phyloP scores from a whole-genome alignment of 768 basidiomycete species.

The Suillus plorans region DNA sequence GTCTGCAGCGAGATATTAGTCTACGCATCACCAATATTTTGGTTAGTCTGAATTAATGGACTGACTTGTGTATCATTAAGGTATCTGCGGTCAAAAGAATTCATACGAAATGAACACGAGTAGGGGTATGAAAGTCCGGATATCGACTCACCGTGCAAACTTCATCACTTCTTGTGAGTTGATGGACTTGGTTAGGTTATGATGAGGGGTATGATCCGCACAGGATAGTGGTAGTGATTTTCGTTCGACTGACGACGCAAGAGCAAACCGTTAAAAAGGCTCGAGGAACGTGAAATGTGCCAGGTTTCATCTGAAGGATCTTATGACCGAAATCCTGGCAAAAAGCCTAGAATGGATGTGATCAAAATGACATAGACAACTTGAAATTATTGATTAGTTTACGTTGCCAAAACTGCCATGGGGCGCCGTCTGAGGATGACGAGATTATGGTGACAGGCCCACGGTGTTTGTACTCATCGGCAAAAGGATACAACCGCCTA shows the following conservation, averaged over 20 bases:
- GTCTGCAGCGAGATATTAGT: conserved; percentile 39
- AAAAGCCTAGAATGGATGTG: neutral
- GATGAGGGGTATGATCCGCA: neutral
- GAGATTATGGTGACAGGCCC: neutral
- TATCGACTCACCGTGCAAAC: conserved; percentile 50
- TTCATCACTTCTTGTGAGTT: conserved; percentile 41
- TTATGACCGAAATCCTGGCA: conserved; percentile 3
- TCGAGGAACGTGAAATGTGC: neutral
- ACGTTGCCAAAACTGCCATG: neutral
- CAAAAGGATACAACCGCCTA: neutral
- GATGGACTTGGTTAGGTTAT: neutral
- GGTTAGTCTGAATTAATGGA: neutral
- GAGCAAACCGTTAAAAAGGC: neutral
- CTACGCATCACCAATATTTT: neutral
- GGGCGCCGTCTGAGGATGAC: neutral
- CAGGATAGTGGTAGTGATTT: neutral
- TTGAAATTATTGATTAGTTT: neutral
- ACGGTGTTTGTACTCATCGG: neutral
- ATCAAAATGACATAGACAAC: neutral
- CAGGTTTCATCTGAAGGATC: neutral
- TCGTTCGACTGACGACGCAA: neutral
- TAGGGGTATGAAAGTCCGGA: neutral
- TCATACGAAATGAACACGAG: neutral
- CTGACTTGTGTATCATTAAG: conserved; percentile 67
- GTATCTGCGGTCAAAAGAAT: conserved; percentile 41